Evolutionary conservation across 768 basidiomycete genomes (phyloP).

Genomic region (Termitomyces sp.): DNA sequence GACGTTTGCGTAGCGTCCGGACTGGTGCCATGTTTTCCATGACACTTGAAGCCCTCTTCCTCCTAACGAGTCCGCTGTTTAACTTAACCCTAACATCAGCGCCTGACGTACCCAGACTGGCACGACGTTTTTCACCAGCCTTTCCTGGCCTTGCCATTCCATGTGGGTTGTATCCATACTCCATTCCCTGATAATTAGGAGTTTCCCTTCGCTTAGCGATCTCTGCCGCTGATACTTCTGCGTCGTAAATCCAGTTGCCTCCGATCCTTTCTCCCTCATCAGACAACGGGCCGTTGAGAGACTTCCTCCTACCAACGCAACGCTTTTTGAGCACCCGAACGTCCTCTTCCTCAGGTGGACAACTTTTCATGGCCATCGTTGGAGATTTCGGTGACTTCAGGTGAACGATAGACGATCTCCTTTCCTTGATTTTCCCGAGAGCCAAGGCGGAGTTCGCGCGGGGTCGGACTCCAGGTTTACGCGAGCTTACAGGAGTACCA

Average conservation of each 20-base stretch:
- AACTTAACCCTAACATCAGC: neutral
- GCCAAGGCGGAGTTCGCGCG: slow-evolving; percentile 28
- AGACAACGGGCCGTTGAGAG: slow-evolving; percentile 27
- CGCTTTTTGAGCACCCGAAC: slow-evolving; percentile 46
- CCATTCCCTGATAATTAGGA: neutral
- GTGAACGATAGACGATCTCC: neutral
- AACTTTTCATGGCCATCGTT: neutral
- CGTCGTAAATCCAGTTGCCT: slow-evolving; percentile 44
- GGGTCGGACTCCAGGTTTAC: slow-evolving; percentile 18
- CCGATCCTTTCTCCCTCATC: slow-evolving; percentile 13
- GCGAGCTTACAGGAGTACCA: slow-evolving; percentile 14
- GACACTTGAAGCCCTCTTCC: slow-evolving; percentile 15
- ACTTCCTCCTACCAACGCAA: slow-evolving; percentile 47
- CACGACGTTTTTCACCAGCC: slow-evolving; percentile 9
- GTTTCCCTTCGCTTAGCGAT: slow-evolving; percentile 4
- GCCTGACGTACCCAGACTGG: slow-evolving; percentile 11
- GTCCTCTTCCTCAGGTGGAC: slow-evolving; percentile 14
- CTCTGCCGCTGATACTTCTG: slow-evolving; percentile 41
- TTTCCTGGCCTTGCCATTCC: neutral
- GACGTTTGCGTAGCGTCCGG: slow-evolving; percentile 13
- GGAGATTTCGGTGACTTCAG: slow-evolving; percentile 6
- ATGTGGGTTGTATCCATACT: neutral
- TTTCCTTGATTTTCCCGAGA: slow-evolving; percentile 12
- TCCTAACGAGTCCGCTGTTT: neutral
- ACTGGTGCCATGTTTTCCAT: slow-evolving; percentile 5